Conservation (phyloP, 2,329 filamentous ascomycete genomes). For the Neofusicoccum kwambonambiense region DNA sequence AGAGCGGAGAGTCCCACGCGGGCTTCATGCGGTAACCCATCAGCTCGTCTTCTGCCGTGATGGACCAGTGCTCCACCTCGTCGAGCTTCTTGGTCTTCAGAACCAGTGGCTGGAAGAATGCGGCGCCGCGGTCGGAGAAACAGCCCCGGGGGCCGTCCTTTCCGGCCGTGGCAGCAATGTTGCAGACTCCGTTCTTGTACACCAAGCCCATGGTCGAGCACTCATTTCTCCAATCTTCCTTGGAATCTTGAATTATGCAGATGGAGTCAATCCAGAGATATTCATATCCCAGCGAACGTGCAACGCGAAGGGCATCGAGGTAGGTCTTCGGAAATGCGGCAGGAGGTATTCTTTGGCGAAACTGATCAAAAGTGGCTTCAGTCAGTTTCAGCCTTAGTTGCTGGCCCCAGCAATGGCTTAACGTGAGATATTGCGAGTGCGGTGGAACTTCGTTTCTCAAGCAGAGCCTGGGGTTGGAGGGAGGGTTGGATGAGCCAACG, state of each 20-base stretch:
- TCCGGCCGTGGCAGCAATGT: not conserved
- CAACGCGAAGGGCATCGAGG: not conserved
- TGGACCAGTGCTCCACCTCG: too few relatives aligned
- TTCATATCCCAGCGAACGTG: not conserved
- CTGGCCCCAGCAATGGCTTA: slow-evolving; percentile 5
- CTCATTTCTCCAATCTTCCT: not conserved
- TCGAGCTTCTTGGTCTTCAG: not conserved
- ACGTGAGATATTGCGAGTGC: not conserved
- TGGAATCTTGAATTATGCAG: slow-evolving; percentile 16
- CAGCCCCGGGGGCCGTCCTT: not conserved
- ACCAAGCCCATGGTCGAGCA: not conserved
- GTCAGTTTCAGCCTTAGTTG: not conserved
- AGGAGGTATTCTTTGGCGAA: not conserved
- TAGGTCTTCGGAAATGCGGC: not conserved
- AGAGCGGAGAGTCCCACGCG: not conserved
- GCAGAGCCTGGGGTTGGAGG: not conserved
- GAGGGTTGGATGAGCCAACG: too few relatives aligned
- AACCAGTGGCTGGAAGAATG: not conserved
- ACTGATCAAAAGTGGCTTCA: not conserved
- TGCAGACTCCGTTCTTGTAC: not conserved
- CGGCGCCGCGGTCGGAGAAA: not conserved
- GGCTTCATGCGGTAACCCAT: too few relatives aligned
- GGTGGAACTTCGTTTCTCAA: not conserved
- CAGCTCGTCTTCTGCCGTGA: too few relatives aligned
- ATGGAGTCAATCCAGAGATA: slow-evolving; percentile 18